Percentiles rank a stretch among this genome's conserved stretches.
phyloP scores from a whole-genome alignment of 768 basidiomycete species.

The Serendipita indica region DNA sequence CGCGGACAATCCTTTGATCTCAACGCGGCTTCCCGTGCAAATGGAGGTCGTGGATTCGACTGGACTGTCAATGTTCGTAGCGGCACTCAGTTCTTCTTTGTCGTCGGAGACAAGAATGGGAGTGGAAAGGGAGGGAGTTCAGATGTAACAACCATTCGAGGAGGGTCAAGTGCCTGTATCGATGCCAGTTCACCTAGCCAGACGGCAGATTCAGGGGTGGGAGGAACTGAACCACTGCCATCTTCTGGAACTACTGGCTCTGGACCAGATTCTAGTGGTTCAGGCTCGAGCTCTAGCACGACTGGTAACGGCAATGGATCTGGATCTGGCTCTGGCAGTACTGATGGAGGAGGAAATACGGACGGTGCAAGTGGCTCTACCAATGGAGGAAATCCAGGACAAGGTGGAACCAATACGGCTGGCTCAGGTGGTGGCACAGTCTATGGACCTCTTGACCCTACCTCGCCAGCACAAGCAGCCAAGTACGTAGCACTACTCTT shows the following conservation, averaged over 20 bases:
- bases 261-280: neutral
- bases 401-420: neutral
- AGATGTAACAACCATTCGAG: constrained; percentile 11
- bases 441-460: neutral
- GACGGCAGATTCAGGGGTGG: constrained; percentile 9
- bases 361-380: neutral
- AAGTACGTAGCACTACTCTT: constrained; percentile 6
- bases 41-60: constrained; percentile 32
- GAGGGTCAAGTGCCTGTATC: constrained; percentile 7
- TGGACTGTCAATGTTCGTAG: constrained; percentile 53
- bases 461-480: neutral
- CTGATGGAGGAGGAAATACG: neutral
- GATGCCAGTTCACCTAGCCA: constrained; percentile 9
- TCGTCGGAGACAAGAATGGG: constrained; percentile 53
- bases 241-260: neutral
- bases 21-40: constrained; percentile 28
- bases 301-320: neutral
- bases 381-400: neutral
- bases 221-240: neutral
- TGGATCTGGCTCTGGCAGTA: neutral
- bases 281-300: neutral
- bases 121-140: constrained; percentile 48
- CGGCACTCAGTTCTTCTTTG: constrained; percentile 50
- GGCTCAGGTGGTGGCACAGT: constrained; percentile 5
- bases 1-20: constrained; percentile 30